phyloP scores from a whole-genome alignment of 257 asterid species.

The Solanum neorickii region DNA sequence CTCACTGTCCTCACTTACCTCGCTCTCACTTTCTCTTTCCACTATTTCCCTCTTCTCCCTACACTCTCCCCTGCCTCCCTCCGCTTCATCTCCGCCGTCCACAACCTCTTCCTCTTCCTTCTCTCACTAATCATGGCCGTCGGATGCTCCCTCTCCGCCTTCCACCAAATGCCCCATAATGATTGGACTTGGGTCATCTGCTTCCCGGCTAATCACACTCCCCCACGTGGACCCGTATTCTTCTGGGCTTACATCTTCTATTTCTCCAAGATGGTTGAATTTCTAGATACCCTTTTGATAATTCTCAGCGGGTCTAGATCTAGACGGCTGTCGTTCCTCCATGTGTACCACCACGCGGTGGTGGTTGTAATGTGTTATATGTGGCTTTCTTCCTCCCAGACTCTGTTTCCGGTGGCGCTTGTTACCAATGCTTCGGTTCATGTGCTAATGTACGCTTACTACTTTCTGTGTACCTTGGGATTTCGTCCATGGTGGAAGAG shows the following conservation, averaged over 20 bases:
- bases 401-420: slow-evolving; percentile 81
- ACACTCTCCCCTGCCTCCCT: slow-evolving; percentile 35
- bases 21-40: slow-evolving; percentile 47
- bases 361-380: slow-evolving; percentile 76
- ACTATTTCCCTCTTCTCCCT: slow-evolving; percentile 21
- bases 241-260: slow-evolving; percentile 92
- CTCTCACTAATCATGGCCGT: slow-evolving; percentile 71
- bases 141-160: slow-evolving; percentile 58
- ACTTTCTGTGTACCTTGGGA: slow-evolving; percentile 57
- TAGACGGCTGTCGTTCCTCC: slow-evolving; percentile 72
- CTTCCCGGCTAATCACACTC: slow-evolving; percentile 53
- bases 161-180: slow-evolving; percentile 47
- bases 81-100: slow-evolving; percentile 65
- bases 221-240: slow-evolving; percentile 57
- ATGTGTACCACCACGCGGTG: slow-evolving; percentile 85
- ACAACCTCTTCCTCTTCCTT: slow-evolving; percentile 62
- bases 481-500: slow-evolving; percentile 83
- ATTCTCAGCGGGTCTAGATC: slow-evolving; percentile 36
- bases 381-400: slow-evolving; percentile 64
- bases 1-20: slow-evolving; percentile 56
- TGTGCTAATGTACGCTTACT: slow-evolving; percentile 86
- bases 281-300: slow-evolving; percentile 61
- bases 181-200: slow-evolving; percentile 59
- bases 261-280: slow-evolving; percentile 75
- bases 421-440: slow-evolving; percentile 83